Base-by-base conservation (phyloP, 495 filamentous ascomycete species). In the Bombardia bombarda region DNA sequence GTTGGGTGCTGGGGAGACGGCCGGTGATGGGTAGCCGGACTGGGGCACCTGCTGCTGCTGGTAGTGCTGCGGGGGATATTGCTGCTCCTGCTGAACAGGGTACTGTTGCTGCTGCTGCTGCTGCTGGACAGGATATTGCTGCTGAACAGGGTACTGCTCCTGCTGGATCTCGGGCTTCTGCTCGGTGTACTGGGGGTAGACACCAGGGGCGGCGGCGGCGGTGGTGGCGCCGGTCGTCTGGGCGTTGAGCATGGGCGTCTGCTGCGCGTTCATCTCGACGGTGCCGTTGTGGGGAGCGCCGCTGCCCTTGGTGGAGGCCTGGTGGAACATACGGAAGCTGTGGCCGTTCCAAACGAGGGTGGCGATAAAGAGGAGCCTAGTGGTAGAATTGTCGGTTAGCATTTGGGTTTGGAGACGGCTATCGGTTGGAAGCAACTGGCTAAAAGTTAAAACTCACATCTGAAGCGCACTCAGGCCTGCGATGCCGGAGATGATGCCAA, bases 391-490 rank as follows among this genome's bases (percentile, higher is more conserved):
- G 47, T 36, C 8, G 16, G 24, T 28, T 6, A 39, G 21, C 19
- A 19, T 1, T 4, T 28, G 22, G 0, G 10, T 5, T 7, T 33
- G 5, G 16, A 14, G 8, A 17, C 8, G 14, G 8, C 32, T 33
- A 12, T 33, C 8, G 18, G n/a, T 4, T 13, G 3, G 13, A 12
- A 20, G 8, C 20, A 4, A 6, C 3, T 9, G 13, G 6, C 1
- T n/a, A 38, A 18, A 12, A 32, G 18, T 13, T 13, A 32, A 4
- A 28, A 50, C 54, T 50, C 42, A 61, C 62, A 63, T 57, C 30
- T 52, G 25, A 8, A 73, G 45, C n/a, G 66, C 67, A 39, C 61
- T 63, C 40, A 72, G 26, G 7, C 61, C 69, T n/a, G 69, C 66
- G 23, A 70, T 60, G 23, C 59, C 63, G 35, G 55, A 55, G 21